Base-by-base conservation (phyloP, 768 basidiomycete species). In the Tulasnella calospora region DNA sequence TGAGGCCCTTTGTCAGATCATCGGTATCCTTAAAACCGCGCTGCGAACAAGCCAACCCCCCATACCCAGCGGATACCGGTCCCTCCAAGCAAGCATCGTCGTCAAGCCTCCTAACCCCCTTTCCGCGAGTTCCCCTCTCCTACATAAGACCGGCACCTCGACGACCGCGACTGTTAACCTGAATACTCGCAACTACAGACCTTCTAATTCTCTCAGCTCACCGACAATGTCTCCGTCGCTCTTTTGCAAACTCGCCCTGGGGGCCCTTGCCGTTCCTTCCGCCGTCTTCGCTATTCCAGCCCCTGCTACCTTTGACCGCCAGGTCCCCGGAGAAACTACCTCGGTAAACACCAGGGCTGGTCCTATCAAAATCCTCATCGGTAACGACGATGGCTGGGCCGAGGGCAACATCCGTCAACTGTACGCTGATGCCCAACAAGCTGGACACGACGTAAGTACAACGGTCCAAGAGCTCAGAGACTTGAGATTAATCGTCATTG, bases 371-470 rank as follows among this genome's bases (percentile, higher is more conserved):
- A 78, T 78, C n/a, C 51, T 78, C 21, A 21, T 76, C 19, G 72
- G 77, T 13, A 78, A 78, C 47, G 77, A 78, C 40, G 77, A 78
- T 44, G 77, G 77, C 15, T 78, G 77, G 77, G 70, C 72, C 23
- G 77, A 78, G 30, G 77, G 41, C 10, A 78, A 78, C 51, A n/a
- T 78, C 44, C 77, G 77, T 7, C 46, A 47, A 44, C 38, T 78
- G 15, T 73, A 78, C 36, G 33, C 44, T 17, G 72, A 72, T 15
- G 41, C 73, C 19, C 30, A 74, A 33, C 10, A 30, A 27, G 38
- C 23, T 3, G 77, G 77, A 15, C 6, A 78, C 13, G 44, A 44
- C 41, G 76, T 73, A 30, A 70, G 77, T 55, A 19, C 13, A 19
- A 19, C 4, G 30, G 47, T 55, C n/a, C 12, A 7, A 38, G 30